Base-by-base conservation (phyloP, 108 stramenopile species). In the Fistulifera solaris region DNA sequence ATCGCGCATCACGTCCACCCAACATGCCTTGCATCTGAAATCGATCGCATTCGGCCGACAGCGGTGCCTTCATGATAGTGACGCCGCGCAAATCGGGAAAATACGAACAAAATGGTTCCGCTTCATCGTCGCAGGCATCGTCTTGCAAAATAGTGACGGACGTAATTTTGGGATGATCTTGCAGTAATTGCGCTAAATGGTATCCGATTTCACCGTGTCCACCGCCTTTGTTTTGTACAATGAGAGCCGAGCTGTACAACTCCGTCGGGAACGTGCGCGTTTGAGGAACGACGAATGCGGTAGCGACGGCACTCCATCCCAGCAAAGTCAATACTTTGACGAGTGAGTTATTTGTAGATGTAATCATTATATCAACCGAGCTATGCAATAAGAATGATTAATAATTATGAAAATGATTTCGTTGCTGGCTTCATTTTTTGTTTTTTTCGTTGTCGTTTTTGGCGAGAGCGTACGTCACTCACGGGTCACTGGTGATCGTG, bases 141-240 rank as follows among this genome's bases (percentile, higher is more conserved):
- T 89, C 88, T 56, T 89, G 88, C 26, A 89, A 56, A 53, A 89
- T 89, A 0, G 88, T 89, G 28, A 89, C 73, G 59, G 78, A 80
- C 10, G 81, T 68, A 49, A 89, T 89, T 62, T 83, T 83, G 21
- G 62, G 46, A 44, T 81, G 67, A 7, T 64, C 53, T 14, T 62
- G 48, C 25, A 89, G 59, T 27, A 59, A 72, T 62, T 85, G 83
- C 3, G 88, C 83, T 8, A 89, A 67, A 58, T 85, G 88, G 45
- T 71, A 89, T 63, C 77, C 87, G 16, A 89, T 62, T 55, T 89
- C 88, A 22, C 88, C 88, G 52, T 89, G 88, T 0, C 88, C 88
- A 6, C 84, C 88, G 18, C 88, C 88, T 62, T 89, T 89, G 64
- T 89, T 89, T 65, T 89, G 88, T 0, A 89, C 83, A 65, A 89